Conservation (phyloP, 1,284 basidiomycete genomes). For the Moesziomyces aphidis region DNA sequence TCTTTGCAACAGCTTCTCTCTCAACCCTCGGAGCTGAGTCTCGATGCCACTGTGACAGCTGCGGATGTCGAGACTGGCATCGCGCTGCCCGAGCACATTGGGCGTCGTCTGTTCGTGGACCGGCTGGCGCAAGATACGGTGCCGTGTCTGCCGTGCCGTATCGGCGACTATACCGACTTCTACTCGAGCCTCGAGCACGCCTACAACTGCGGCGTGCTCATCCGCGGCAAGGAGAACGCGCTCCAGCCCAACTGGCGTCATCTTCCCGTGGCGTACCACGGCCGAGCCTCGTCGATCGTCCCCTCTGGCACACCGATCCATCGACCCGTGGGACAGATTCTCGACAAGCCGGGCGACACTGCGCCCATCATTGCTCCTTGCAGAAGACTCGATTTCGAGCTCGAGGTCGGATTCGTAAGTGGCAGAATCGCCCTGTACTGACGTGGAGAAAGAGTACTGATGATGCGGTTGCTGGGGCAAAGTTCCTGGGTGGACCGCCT, state of each 20-base stretch:
- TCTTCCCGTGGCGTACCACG: constrained; percentile 56
- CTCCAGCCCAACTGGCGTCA: constrained; percentile 35
- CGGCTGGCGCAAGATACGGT: constrained; percentile 1
- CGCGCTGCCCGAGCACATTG: neutral
- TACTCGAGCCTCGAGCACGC: constrained; percentile 53
- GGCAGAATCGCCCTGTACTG: neutral
- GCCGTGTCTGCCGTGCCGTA: constrained; percentile 38
- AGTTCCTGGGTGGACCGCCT: constrained; percentile 40
- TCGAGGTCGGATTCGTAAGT: constrained; percentile 53
- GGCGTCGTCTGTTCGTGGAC: constrained; percentile 3
- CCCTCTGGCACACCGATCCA: constrained; percentile 30
- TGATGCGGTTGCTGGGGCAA: neutral
- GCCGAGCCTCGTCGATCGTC: constrained; percentile 41
- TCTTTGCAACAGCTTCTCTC: constrained; percentile 34
- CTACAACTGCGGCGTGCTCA: constrained; percentile 30
- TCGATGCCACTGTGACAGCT: neutral
- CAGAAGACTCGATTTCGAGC: constrained; percentile 52
- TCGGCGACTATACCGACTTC: constrained; percentile 57
- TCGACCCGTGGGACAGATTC: constrained; percentile 43
- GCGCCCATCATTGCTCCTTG: constrained; percentile 32
- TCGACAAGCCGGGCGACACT: constrained; percentile 16
- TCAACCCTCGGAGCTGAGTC: neutral
- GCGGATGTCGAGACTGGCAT: neutral
- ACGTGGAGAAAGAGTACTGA: neutral
- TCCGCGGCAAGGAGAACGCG: constrained; percentile 18